Evolutionary conservation across 2,329 filamentous ascomycete genomes (phyloP).

Genomic region (Arthrocladium fulminans): DNA sequence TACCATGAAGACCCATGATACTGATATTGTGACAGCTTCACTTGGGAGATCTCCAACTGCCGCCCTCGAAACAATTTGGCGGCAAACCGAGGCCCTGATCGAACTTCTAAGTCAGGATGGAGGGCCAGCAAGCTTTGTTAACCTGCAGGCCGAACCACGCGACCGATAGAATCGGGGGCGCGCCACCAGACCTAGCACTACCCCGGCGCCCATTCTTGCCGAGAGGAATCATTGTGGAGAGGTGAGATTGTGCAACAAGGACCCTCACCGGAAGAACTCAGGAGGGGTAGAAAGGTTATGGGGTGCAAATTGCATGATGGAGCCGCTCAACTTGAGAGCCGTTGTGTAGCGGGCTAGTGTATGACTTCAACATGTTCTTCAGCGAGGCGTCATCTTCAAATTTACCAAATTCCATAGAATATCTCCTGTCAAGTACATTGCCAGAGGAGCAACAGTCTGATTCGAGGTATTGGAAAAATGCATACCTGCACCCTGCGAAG

Average conservation of each 20-base stretch:
- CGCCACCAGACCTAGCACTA: not conserved
- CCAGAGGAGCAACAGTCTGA: too few species aligned
- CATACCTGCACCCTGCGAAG: too few species aligned
- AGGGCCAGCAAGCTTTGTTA: slow-evolving; percentile 74
- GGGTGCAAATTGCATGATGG: too few species aligned
- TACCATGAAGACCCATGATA: slow-evolving; percentile 10
- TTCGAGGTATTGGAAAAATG: too few species aligned
- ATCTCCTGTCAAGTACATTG: too few species aligned
- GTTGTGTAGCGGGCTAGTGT: too few species aligned
- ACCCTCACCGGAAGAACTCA: not conserved
- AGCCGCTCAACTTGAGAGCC: too few species aligned
- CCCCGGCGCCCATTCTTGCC: not conserved
- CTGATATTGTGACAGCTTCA: slow-evolving; percentile 53
- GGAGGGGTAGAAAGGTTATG: too few species aligned
- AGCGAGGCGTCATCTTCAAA: too few species aligned
- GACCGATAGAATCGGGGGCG: slow-evolving; percentile 23
- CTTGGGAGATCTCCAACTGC: slow-evolving; percentile 82
- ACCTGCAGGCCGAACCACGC: slow-evolving; percentile 46
- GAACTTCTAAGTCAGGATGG: slow-evolving; percentile 72
- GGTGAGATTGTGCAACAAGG: not conserved
- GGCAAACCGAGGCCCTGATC: slow-evolving; percentile 79
- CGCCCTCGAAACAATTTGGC: slow-evolving; percentile 73
- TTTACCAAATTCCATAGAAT: too few species aligned
- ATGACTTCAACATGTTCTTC: too few species aligned
- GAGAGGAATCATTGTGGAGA: not conserved